phyloP scores from a whole-genome alignment of 2,329 filamentous ascomycete species.

The Mycocentrospora acerina region DNA sequence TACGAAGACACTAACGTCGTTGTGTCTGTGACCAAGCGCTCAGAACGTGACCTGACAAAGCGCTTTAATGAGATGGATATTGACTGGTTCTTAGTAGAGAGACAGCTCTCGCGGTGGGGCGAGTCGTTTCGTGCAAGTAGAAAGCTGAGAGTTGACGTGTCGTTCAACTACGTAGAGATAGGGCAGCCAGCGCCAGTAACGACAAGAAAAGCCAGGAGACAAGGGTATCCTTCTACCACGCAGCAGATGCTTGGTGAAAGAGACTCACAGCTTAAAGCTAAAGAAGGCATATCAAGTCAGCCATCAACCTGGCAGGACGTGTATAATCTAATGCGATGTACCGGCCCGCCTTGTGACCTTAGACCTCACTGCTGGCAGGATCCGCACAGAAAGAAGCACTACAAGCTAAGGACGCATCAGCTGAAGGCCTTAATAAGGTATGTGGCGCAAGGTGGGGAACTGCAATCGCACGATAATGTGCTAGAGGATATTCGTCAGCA shows the following conservation, averaged over 20 bases:
- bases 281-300: slow-evolving; percentile 12
- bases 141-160: slow-evolving; percentile 31
- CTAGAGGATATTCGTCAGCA: slow-evolving; percentile 34
- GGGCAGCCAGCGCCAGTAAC: background rate
- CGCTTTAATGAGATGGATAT: slow-evolving; percentile 29
- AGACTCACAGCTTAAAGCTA: slow-evolving; percentile 11
- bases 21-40: slow-evolving; percentile 23
- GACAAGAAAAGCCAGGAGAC: slow-evolving; percentile 3
- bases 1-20: slow-evolving; percentile 17
- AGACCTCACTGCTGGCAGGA: slow-evolving; percentile 39
- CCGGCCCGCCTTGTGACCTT: slow-evolving; percentile 25
- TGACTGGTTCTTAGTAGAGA: slow-evolving; percentile 32
- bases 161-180: slow-evolving; percentile 34
- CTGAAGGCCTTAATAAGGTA: slow-evolving; percentile 32
- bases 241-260: slow-evolving; percentile 28
- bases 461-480: slow-evolving; percentile 31
- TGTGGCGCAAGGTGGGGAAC: slow-evolving; percentile 22
- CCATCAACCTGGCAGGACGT: slow-evolving; percentile 33
- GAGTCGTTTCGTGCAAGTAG: slow-evolving; percentile 22
- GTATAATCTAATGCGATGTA: slow-evolving; percentile 36
- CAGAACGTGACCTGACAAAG: slow-evolving; percentile 31
- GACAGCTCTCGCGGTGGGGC: slow-evolving; percentile 21
- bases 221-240: slow-evolving; percentile 13
- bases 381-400: slow-evolving; percentile 35
- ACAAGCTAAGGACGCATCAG: slow-evolving; percentile 32